Base-by-base conservation (phyloP, 148 eudicot species). In the Linanthus parryae region DNA sequence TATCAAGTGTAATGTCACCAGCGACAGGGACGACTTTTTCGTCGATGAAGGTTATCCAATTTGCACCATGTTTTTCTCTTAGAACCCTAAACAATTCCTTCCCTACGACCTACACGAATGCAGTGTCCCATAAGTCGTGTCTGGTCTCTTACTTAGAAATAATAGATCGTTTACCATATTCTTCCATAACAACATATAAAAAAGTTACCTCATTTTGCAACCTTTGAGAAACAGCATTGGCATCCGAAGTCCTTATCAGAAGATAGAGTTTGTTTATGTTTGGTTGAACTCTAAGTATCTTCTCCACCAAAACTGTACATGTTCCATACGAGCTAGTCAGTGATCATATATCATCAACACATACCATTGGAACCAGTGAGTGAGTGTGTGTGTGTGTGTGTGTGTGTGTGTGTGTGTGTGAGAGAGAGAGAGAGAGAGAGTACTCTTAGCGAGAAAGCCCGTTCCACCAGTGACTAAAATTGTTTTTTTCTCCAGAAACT, bases 361-460 rank as follows among this genome's bases (percentile, higher is more conserved):
- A n/a, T n/a, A n/a, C n/a, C n/a, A n/a, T n/a, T n/a, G n/a, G n/a
- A n/a, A n/a, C n/a, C n/a, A n/a, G n/a, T n/a, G n/a, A n/a, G n/a
- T n/a, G n/a, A n/a, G n/a, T n/a, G n/a, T n/a, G n/a, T n/a, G n/a
- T n/a, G n/a, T n/a, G n/a, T n/a, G n/a, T n/a, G n/a, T n/a, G n/a
- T n/a, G n/a, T n/a, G n/a, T n/a, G n/a, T n/a, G n/a, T n/a, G n/a
- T n/a, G n/a, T n/a, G n/a, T n/a, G n/a, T n/a, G n/a, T n/a, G n/a
- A 44, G 24, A 28, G 18, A 8, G 31, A 15, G 47, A 51, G 25
- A 62, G 58, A 61, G 53, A 38, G 33, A 2, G n/a, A 0, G 12
- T 74, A 82, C 88, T 82, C 61, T 82, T 82, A 8, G 88, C 80
- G 10, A 82, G 70, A 57, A 78, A 82, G 43, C 88, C 88, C 55